Percentiles rank a stretch among this genome's conserved stretches.
These are phyloP conservation scores for Cucurbita argyrosperma DNA, from an alignment of 306 rosid genomes.

Conservation along the genomic window DNA sequence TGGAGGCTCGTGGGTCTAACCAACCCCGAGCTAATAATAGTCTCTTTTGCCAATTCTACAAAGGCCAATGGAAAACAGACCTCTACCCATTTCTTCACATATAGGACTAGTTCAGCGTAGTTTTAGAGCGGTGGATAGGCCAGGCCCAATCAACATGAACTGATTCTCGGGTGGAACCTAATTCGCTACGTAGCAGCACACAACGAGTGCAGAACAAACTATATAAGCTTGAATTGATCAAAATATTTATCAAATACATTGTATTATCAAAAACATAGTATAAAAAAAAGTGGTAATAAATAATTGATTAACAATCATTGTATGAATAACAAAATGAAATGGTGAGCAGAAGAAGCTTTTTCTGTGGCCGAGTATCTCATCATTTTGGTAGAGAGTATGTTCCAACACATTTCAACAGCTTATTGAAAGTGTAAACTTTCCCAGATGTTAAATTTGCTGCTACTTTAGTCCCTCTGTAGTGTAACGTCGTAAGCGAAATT, in stretches of 20 bases:
- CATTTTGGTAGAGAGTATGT: not conserved
- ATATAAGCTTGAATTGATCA: not conserved
- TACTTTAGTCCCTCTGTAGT: slow-evolving; percentile 23
- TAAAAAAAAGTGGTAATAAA: not conserved
- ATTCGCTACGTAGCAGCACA: too few species aligned
- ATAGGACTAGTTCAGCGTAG: too few species aligned
- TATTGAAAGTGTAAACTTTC: slow-evolving; percentile 19
- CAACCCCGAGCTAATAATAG: too few species aligned
- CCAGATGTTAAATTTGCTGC: slow-evolving; percentile 18
- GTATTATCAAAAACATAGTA: not conserved
- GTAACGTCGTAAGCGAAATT: slow-evolving; percentile 9
- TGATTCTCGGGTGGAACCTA: too few species aligned
- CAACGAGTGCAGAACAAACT: too few species aligned
- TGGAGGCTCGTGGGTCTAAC: too few species aligned
- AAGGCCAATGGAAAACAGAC: too few species aligned
- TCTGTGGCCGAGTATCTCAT: not conserved
- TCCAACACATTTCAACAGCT: slow-evolving; percentile 20
- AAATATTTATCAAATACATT: not conserved
- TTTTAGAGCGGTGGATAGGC: too few species aligned
- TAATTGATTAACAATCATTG: not conserved
- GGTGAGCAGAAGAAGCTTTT: not conserved
- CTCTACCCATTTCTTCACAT: too few species aligned
- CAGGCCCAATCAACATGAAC: too few species aligned
- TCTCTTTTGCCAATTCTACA: too few species aligned
- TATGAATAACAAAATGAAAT: not conserved